Evolutionary conservation across 768 basidiomycete genomes (phyloP).

Genomic region (Trametes cingulata): DNA sequence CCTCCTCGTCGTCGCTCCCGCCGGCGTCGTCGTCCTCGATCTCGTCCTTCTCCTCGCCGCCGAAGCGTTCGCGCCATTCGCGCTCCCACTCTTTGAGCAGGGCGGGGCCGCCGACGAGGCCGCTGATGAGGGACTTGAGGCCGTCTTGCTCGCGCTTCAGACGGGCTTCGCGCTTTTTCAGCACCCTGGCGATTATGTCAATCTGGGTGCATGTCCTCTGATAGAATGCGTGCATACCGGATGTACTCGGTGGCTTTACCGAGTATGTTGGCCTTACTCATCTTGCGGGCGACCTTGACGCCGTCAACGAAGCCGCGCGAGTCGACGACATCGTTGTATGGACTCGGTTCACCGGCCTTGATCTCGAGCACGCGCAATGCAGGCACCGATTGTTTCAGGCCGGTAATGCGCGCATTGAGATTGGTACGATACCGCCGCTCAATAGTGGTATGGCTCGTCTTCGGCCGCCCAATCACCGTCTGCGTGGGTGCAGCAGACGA

Average conservation of each 20-base stretch:
- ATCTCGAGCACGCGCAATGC: slow-evolving; percentile 79
- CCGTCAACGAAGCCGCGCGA: slow-evolving; percentile 87
- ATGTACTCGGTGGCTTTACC: slow-evolving; percentile 93
- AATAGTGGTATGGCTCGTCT: slow-evolving; percentile 88
- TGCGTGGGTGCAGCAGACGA: slow-evolving; percentile 19
- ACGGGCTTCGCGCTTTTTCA: slow-evolving; percentile 76
- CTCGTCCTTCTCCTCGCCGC: slow-evolving; percentile 75
- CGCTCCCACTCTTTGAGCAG: slow-evolving; percentile 75
- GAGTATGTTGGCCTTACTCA: slow-evolving; percentile 87
- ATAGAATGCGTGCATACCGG: slow-evolving; percentile 42
- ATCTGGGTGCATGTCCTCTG: too few relatives aligned
- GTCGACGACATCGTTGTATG: slow-evolving; percentile 59
- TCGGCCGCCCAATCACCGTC: slow-evolving; percentile 50
- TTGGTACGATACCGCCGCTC: slow-evolving; percentile 89
- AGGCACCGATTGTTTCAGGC: slow-evolving; percentile 77
- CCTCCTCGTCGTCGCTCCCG: slow-evolving; percentile 51
- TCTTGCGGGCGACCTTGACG: slow-evolving; percentile 89
- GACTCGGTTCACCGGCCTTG: slow-evolving; percentile 34
- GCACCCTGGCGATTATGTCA: slow-evolving; percentile 46
- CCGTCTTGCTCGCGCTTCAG: slow-evolving; percentile 77
- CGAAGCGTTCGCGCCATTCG: slow-evolving; percentile 73
- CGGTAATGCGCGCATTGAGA: slow-evolving; percentile 82
- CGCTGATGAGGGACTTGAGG: slow-evolving; percentile 63
- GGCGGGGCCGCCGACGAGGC: slow-evolving; percentile 73
- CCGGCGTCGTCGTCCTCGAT: slow-evolving; percentile 41